Evolutionary conservation across 2,329 filamentous ascomycete species (phyloP).

Genomic region (Colletotrichum sidae): DNA sequence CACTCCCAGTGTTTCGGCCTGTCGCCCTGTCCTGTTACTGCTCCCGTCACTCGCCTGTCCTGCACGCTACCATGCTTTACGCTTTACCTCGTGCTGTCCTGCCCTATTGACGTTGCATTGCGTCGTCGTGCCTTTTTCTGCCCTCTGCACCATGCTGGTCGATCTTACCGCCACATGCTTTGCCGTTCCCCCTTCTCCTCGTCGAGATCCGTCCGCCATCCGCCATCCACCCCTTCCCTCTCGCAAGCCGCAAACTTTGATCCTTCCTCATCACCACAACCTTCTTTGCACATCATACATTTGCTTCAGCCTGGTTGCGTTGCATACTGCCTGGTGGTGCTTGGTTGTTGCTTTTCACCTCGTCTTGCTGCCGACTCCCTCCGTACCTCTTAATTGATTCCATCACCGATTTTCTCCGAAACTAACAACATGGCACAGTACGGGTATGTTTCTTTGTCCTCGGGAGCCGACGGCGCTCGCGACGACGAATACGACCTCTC

Average conservation of each 20-base stretch:
- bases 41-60: neutral
- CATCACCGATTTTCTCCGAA: conserved; percentile 19
- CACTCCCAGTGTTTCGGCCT: conserved; percentile 40
- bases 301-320: conserved; percentile 36
- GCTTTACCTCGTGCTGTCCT: neutral
- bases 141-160: conserved; percentile 4
- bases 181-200: conserved; percentile 30
- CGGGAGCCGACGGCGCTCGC: conserved; percentile 30
- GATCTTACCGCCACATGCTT: conserved; percentile 38
- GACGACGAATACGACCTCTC: conserved; percentile 33
- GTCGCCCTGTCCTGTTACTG: conserved; percentile 20
- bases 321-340: conserved; percentile 28
- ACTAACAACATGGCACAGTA: conserved; percentile 59
- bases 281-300: conserved; percentile 33
- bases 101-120: conserved; percentile 15
- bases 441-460: conserved; percentile 52
- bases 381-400: conserved; percentile 13
- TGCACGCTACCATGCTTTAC: neutral
- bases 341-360: neutral
- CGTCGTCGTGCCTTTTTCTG: neutral
- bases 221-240: conserved; percentile 6
- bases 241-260: conserved; percentile 16
- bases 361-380: conserved; percentile 2
- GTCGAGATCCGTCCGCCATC: conserved; percentile 18
- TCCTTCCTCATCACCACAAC: conserved; percentile 22